Conservation (phyloP, 257 asterid genomes). For the Nicotiana attenuata region DNA sequence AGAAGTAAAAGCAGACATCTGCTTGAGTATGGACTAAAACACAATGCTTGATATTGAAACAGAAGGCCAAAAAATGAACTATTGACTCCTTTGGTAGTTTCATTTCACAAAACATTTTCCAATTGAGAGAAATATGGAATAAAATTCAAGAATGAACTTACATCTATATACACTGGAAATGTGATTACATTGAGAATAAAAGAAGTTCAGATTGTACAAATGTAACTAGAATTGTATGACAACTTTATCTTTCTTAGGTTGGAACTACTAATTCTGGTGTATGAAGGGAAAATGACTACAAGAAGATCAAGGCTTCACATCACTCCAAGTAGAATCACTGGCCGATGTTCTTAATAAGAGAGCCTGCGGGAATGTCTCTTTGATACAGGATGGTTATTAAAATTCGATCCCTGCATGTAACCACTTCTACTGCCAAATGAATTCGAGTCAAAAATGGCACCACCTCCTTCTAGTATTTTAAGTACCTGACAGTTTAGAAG, state of each 20-base stretch:
- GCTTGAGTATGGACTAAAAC: not conserved
- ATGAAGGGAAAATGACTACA: not conserved
- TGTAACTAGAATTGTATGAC: not conserved
- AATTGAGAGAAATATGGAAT: not conserved
- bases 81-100: not conserved
- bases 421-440: slow-evolving; percentile 64
- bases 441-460: slow-evolving; percentile 30
- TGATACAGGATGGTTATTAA: slow-evolving; percentile 25
- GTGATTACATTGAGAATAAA: not conserved
- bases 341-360: slow-evolving; percentile 32
- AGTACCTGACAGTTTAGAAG: slow-evolving; percentile 37
- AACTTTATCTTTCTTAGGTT: not conserved
- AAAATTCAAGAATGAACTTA: not conserved
- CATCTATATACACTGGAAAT: not conserved
- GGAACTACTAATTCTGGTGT: not conserved
- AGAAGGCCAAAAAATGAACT: not conserved
- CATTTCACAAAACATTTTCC: not conserved
- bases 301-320: slow-evolving; percentile 9
- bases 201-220: not conserved
- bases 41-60: not conserved
- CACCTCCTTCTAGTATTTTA: slow-evolving; percentile 64
- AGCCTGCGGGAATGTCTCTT: slow-evolving; percentile 45
- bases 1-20: not conserved
- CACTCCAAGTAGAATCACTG: not conserved
- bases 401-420: slow-evolving; percentile 35